Base-by-base conservation (phyloP, 1,284 basidiomycete genomes). In the Binderoboletus segoi region DNA sequence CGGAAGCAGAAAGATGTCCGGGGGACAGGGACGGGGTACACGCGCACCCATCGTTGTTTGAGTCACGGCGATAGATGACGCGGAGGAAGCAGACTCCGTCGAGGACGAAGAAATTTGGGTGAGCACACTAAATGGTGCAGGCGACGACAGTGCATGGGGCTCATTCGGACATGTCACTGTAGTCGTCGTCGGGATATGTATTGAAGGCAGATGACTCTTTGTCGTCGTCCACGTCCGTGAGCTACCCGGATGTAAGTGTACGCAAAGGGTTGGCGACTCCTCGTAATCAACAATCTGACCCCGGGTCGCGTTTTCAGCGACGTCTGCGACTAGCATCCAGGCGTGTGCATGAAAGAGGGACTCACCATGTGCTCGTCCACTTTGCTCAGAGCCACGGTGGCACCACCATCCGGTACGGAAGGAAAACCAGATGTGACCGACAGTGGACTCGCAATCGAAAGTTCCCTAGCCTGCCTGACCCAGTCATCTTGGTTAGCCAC, bases 381-480 rank as follows among this genome's bases (percentile, higher is more conserved):
- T 54, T 62, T 61, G 56, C 28, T 62, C 47, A 58, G 70, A 63
- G 33, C 28, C 32, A 48, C 32, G 15, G n/a, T n/a, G n/a, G n/a
- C n/a, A n/a, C n/a, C n/a, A n/a, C 49, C 54, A 15, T 51, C 43
- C 40, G 53, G 37, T 5, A 37, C 48, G 26, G 58, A 47, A 38
- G 57, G 48, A 42, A 51, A 60, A 23, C 53, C 61, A 12, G 57
- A 41, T 21, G 61, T 47, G 53, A 65, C 52, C 15, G 60, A 58
- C 26, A 76, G 63, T n/a, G 84, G 83, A 58, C 82, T 84, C 56
- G 80, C 77, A 40, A 89, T 85, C 21, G 79, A 78, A 56, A 88
- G 74, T 20, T 78, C 82, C 57, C 80, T 76, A 12, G 87, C 79
- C 63, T 83, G 84, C 54, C 77, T 76, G 15, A 88, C 85, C 87